phyloP scores from a whole-genome alignment of 1,284 basidiomycete species.

The Ceratobasidium papillatum region DNA sequence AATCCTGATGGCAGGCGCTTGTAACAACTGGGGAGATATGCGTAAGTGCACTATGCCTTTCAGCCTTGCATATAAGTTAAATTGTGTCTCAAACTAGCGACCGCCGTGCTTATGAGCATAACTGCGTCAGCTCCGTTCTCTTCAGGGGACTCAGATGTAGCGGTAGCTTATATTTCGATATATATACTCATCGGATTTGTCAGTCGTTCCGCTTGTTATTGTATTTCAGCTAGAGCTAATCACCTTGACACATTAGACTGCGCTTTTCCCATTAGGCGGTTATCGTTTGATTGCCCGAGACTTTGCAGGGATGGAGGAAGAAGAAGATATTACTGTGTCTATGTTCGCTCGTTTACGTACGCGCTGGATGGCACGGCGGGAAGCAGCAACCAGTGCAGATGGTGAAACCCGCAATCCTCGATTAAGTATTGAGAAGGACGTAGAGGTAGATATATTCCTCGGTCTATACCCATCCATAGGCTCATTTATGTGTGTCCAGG shows the following conservation, averaged over 20 bases:
- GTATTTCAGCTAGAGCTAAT: background rate
- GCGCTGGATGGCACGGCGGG: background rate
- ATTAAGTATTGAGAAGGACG: background rate
- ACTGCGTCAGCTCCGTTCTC: conserved; percentile 64
- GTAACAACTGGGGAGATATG: conserved; percentile 72
- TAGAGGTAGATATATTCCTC: background rate
- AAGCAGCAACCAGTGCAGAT: conserved; percentile 6
- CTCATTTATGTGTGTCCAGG: too few relatives aligned
- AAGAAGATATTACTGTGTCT: conserved; percentile 58
- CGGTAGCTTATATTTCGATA: conserved; percentile 68
- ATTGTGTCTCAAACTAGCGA: conserved; percentile 59
- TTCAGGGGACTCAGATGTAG: conserved; percentile 62
- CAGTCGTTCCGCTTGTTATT: conserved; percentile 43
- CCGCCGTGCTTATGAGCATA: conserved; percentile 67
- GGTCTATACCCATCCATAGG: too few relatives aligned
- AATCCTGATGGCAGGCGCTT: conserved; percentile 70
- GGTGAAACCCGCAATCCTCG: background rate
- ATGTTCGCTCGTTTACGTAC: conserved; percentile 46
- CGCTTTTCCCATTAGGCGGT: conserved; percentile 69
- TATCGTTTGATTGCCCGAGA: conserved; percentile 64
- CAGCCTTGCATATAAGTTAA: background rate
- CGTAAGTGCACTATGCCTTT: conserved; percentile 57
- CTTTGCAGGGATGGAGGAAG: conserved; percentile 64
- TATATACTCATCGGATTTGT: conserved; percentile 60
- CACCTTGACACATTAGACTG: conserved; percentile 55